Conservation (phyloP, 306 rosid genomes). For the Quercus agrifolia region DNA sequence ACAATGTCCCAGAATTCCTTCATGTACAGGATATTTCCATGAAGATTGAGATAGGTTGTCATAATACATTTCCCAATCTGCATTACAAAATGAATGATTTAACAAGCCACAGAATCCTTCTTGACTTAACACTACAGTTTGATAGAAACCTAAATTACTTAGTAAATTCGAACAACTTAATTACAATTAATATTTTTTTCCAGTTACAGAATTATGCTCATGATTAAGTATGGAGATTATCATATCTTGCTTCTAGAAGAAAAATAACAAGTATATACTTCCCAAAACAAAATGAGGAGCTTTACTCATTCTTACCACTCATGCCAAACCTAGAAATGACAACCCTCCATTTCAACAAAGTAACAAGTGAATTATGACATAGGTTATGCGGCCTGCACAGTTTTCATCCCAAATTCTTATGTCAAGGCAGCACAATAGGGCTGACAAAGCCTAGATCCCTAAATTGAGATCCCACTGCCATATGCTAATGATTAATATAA, state of each 20-base stretch:
- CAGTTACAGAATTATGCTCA: background rate
- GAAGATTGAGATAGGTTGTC: constrained; percentile 4
- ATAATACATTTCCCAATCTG: constrained; percentile 24
- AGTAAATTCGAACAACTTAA: background rate
- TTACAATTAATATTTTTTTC: background rate
- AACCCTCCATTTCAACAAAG: background rate
- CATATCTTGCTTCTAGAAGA: background rate
- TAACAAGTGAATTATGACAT: background rate
- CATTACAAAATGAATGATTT: constrained; percentile 8
- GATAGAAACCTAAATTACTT: background rate
- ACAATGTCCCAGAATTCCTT: constrained; percentile 18
- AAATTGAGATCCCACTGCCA: background rate
- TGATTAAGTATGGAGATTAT: background rate
- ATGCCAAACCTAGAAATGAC: background rate
- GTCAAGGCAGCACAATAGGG: no score
- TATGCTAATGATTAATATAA: background rate
- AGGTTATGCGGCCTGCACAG: background rate
- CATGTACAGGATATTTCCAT: background rate
- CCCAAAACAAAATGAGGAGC: background rate
- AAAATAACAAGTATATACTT: background rate
- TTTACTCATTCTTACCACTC: background rate
- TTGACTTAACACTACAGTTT: background rate
- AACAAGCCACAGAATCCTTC: background rate
- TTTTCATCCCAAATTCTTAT: background rate
- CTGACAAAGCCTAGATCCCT: background rate